Conservation (phyloP, 495 filamentous ascomycete species). For the Penicillium atrosanguineum region DNA sequence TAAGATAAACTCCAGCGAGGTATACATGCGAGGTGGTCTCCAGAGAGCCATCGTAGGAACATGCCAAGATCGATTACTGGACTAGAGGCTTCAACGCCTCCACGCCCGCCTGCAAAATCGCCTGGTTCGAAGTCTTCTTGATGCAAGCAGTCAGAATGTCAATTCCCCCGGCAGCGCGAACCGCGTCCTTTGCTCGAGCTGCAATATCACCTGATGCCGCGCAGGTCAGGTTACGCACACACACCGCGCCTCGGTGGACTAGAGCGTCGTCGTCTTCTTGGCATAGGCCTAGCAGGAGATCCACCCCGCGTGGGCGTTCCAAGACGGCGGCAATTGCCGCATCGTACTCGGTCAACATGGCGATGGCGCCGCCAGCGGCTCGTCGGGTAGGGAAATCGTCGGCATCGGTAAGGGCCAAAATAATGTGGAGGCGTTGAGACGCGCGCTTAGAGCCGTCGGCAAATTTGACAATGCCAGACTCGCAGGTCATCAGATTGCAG, state of each 20-base stretch:
- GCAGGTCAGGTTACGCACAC: slow-evolving; percentile 54
- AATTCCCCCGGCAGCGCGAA: slow-evolving; percentile 50
- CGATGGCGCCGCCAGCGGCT: slow-evolving; percentile 85
- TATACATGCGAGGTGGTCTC: neutral
- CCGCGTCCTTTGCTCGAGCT: slow-evolving; percentile 35
- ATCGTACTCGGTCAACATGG: slow-evolving; percentile 77
- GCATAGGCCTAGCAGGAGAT: slow-evolving; percentile 70
- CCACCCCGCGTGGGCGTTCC: slow-evolving; percentile 64
- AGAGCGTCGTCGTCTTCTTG: slow-evolving; percentile 72
- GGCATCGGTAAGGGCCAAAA: slow-evolving; percentile 82
- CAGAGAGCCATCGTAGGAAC: neutral
- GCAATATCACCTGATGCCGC: slow-evolving; percentile 42
- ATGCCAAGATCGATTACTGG: slow-evolving; percentile 25
- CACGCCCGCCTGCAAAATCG: slow-evolving; percentile 62
- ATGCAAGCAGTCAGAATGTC: slow-evolving; percentile 61
- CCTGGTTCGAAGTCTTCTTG: slow-evolving; percentile 59
- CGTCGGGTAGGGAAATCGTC: slow-evolving; percentile 75
- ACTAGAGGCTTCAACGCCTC: slow-evolving; percentile 61
- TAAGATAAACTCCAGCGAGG: neutral
- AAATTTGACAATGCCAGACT: slow-evolving; percentile 71
- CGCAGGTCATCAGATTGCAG: slow-evolving; percentile 83
- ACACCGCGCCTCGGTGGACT: slow-evolving; percentile 74
- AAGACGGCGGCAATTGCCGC: slow-evolving; percentile 66
- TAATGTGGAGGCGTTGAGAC: slow-evolving; percentile 69
- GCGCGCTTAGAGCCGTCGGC: slow-evolving; percentile 67